These are phyloP conservation scores for Talaromyces liani DNA, from an alignment of 495 filamentous ascomycete genomes.

Conservation along the genomic window DNA sequence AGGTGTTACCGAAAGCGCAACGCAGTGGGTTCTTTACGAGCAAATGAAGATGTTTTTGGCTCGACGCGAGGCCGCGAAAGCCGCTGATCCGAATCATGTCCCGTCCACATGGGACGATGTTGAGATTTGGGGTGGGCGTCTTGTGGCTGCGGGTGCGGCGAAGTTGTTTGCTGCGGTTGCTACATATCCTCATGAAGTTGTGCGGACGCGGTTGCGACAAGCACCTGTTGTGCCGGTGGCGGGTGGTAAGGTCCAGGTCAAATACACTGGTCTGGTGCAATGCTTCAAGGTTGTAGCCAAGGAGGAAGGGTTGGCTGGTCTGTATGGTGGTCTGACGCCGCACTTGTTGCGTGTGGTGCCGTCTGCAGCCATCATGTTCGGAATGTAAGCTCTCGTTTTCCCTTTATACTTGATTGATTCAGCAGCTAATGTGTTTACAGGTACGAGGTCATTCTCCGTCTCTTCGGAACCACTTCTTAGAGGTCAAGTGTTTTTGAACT, in stretches of 20 bases:
- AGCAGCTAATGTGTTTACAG: constrained; percentile 12
- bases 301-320: constrained; percentile 47
- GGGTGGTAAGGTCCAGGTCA: constrained; percentile 31
- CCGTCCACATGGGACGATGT: constrained; percentile 38
- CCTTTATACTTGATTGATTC: background rate
- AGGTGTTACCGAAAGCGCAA: constrained; percentile 47
- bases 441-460: constrained; percentile 63
- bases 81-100: constrained; percentile 15
- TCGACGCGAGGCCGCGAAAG: constrained; percentile 30
- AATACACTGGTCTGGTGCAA: constrained; percentile 48
- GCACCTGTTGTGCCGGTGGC: constrained; percentile 36
- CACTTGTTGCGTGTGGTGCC: constrained; percentile 61
- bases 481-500: background rate
- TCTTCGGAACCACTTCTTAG: constrained; percentile 27
- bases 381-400: constrained; percentile 47
- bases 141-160: constrained; percentile 42
- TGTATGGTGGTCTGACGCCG: constrained; percentile 53
- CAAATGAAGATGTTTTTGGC: constrained; percentile 45
- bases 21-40: constrained; percentile 55
- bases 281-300: constrained; percentile 47
- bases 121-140: constrained; percentile 40
- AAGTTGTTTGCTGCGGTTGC: constrained; percentile 49
- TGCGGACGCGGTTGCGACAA: constrained; percentile 48
- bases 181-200: constrained; percentile 54
- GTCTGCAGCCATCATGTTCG: constrained; percentile 90